These are phyloP conservation scores for Candida pseudoviswanathii DNA, from an alignment of 1,139 yeast genomes.

Conservation along the genomic window DNA sequence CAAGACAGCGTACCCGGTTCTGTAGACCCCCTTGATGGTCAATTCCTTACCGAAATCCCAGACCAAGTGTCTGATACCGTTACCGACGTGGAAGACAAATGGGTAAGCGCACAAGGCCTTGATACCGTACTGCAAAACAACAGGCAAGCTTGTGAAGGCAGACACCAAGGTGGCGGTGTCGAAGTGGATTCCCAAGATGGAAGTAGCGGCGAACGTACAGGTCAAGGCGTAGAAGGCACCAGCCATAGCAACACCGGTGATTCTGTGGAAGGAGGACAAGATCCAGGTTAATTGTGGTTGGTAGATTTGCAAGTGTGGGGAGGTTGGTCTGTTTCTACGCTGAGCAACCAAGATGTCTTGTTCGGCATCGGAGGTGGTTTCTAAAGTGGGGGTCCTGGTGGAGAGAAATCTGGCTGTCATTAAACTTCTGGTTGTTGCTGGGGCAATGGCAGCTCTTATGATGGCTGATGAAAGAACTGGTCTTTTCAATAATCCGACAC, in stretches of 20 bases:
- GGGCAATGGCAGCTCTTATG: conserved; percentile 4
- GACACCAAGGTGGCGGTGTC: conserved; percentile 64
- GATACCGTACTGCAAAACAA: conserved; percentile 57
- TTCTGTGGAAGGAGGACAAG: conserved; percentile 81
- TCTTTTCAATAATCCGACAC: conserved; percentile 19
- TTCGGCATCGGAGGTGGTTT: conserved; percentile 65
- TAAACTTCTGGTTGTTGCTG: background rate
- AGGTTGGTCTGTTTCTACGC: conserved; percentile 83
- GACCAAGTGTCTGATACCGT: conserved; percentile 88
- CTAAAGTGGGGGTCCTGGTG: conserved; percentile 55
- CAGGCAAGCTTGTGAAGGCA: conserved; percentile 61
- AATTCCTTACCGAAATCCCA: conserved; percentile 90
- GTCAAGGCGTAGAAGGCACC: conserved; percentile 78
- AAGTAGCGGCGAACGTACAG: conserved; percentile 70
- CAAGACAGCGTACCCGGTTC: conserved; percentile 85
- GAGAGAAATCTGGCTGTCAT: conserved; percentile 1
- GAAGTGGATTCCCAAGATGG: conserved; percentile 63
- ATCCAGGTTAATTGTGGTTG: conserved; percentile 86
- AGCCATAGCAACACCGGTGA: conserved; percentile 85
- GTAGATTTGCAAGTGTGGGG: conserved; percentile 90
- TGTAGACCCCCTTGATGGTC: conserved; percentile 82
- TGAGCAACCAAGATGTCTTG: conserved; percentile 74
- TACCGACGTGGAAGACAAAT: conserved; percentile 80
- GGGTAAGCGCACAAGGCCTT: conserved; percentile 80
- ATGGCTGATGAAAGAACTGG: conserved; percentile 9